Conservation (phyloP, 371 early-diverging fungal genomes). For the Apophysomyces sp. region DNA sequence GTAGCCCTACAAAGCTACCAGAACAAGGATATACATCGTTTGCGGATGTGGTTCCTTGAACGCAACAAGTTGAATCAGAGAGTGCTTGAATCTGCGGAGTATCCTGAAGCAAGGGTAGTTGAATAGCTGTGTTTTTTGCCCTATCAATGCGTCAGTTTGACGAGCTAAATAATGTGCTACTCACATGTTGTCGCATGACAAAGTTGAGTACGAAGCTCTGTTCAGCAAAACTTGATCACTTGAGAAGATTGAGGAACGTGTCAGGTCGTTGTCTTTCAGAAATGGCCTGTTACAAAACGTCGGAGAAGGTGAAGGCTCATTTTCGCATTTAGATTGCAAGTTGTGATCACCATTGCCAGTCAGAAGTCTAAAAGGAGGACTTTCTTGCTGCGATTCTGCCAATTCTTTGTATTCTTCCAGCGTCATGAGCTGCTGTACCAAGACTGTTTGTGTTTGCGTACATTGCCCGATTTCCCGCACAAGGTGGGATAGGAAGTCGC, state of each 20-base stretch:
- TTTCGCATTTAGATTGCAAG: not conserved
- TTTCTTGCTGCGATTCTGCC: not conserved
- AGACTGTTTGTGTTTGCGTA: constrained; percentile 10
- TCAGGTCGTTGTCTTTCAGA: not conserved
- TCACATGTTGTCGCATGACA: not conserved
- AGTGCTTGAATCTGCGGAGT: constrained; percentile 11
- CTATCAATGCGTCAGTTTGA: not conserved
- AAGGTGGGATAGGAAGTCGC: constrained; percentile 8
- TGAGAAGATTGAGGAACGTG: not conserved
- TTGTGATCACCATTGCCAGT: not conserved
- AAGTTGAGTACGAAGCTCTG: not conserved
- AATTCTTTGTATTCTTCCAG: constrained; percentile 7
- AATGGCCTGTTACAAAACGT: not conserved
- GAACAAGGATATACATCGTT: not conserved
- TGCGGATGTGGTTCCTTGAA: not conserved
- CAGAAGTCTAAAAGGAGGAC: not conserved
- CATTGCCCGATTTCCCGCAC: constrained; percentile 14
- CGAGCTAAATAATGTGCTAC: not conserved
- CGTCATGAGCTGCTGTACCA: constrained; percentile 15
- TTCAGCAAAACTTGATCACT: not conserved
- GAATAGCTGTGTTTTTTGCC: constrained; percentile 2
- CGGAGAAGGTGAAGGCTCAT: not conserved
- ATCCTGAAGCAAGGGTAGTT: constrained; percentile 6
- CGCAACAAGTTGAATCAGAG: constrained; percentile 2
- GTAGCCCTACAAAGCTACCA: constrained; percentile 12